Percentiles rank a stretch among this genome's conserved stretches.
Evolutionary conservation across 495 filamentous ascomycete species (phyloP).

Genomic region (Lophiostoma macrostomum): DNA sequence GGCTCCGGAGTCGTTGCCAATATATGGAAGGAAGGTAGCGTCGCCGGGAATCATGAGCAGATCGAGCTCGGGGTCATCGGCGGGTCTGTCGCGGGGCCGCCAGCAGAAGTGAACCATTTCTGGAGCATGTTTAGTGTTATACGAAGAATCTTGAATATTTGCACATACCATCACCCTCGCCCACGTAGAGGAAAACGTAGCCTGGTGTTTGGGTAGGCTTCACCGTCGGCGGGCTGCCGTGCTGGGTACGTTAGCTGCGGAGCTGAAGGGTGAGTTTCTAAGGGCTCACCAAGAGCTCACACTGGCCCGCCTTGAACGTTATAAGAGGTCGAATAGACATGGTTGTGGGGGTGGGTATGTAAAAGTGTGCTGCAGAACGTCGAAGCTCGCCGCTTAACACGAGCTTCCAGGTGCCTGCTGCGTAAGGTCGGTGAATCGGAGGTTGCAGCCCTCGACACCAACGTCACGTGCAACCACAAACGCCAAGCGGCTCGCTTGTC

Average conservation of each 20-base stretch:
- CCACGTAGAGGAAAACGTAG: slow-evolving; percentile 88
- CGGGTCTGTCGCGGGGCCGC: slow-evolving; percentile 63
- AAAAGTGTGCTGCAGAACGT: not conserved
- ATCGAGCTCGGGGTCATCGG: slow-evolving; percentile 71
- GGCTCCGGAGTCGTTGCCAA: slow-evolving; percentile 40
- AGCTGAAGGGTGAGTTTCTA: slow-evolving; percentile 9
- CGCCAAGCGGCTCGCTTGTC: too few species aligned
- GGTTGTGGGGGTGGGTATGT: slow-evolving; percentile 13
- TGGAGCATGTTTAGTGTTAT: slow-evolving; percentile 36
- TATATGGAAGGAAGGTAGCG: slow-evolving; percentile 77
- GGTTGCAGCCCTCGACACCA: too few species aligned
- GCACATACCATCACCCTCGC: slow-evolving; percentile 71
- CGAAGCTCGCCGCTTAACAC: not conserved
- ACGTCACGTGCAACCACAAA: too few species aligned
- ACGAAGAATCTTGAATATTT: not conserved
- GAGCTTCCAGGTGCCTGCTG: not conserved
- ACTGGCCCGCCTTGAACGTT: slow-evolving; percentile 95
- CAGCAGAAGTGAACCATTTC: slow-evolving; percentile 96
- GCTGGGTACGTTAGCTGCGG: slow-evolving; percentile 25
- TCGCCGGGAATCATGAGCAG: slow-evolving; percentile 89
- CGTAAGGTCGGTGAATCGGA: not conserved
- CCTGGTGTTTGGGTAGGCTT: slow-evolving; percentile 68
- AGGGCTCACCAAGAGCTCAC: slow-evolving; percentile 67
- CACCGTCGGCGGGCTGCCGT: slow-evolving; percentile 56
- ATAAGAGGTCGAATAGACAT: slow-evolving; percentile 82